Evolutionary conservation across 306 rosid genomes (phyloP).

Genomic region (Medicago ruthenica): DNA sequence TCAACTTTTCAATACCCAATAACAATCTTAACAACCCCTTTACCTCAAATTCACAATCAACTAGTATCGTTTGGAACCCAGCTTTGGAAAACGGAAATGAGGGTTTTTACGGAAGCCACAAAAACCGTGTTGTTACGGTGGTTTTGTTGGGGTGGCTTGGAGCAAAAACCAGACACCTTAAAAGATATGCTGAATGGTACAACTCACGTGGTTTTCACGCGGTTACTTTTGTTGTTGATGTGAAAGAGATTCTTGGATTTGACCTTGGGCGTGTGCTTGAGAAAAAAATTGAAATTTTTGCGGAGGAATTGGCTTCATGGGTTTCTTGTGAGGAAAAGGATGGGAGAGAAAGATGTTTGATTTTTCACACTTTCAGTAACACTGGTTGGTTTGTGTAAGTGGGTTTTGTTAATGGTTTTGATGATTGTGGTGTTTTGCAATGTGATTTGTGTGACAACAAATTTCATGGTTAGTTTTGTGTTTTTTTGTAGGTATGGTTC

Average conservation of each 20-base stretch:
- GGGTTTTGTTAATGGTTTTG: conserved; percentile 7
- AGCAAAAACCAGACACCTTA: conserved; percentile 71
- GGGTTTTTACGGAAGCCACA: conserved; percentile 16
- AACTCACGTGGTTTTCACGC: conserved; percentile 74
- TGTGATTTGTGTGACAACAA: neutral
- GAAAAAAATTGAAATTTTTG: conserved; percentile 50
- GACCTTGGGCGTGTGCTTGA: conserved; percentile 65
- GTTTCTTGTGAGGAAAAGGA: conserved; percentile 53
- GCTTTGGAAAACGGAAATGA: conserved; percentile 46
- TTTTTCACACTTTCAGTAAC: conserved; percentile 89
- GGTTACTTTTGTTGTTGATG: conserved; percentile 71
- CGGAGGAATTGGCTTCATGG: conserved; percentile 66
- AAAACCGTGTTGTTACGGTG: conserved; percentile 54
- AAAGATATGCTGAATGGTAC: conserved; percentile 87
- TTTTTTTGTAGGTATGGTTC: conserved; percentile 72
- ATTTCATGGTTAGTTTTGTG: neutral
- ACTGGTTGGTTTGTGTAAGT: conserved; percentile 97
- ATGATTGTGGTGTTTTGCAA: neutral
- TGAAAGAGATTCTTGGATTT: conserved; percentile 58
- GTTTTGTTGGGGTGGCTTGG: conserved; percentile 94
- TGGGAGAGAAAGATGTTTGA: conserved; percentile 69
- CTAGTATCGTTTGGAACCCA: conserved; percentile 53
- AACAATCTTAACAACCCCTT: conserved; percentile 41
- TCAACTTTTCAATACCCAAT: conserved; percentile 31
- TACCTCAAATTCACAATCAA: conserved; percentile 39